Base-by-base conservation (phyloP, 228 moss, liverwort and hornwort species). In the Sphagnum fallax region DNA sequence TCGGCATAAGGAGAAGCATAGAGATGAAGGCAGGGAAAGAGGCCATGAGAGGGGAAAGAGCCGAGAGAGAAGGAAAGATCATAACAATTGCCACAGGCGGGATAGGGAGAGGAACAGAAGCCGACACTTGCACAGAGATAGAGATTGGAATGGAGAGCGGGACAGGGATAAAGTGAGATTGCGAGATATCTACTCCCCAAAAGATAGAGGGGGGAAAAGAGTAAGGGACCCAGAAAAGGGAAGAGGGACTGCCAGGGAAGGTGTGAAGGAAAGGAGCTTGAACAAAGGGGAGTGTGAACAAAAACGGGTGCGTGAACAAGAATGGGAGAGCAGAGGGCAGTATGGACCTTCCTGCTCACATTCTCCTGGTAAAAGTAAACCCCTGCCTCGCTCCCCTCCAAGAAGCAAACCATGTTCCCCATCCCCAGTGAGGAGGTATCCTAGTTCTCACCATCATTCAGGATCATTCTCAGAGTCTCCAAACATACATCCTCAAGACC, bases 391-490 rank as follows among this genome's bases (percentile, higher is more conserved):
- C 8, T 81, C 70, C 65, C 50, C 55, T 55, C 9, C 55, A 55
- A 55, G 55, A 12, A 8, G 16, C 10, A 77, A 60, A 73, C 71
- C 49, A 78, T 85, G 83, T 6, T 92, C 95, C 51, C 78, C 65
- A 5, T 91, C 95, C 13, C 91, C 87, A 32, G 74, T 74, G 52
- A 79, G 79, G 69, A 79, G 84, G 52, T 90, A 84, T 71, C 52
- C 75, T 48, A 66, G 64, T 74, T 81, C 79, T 64, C 81, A 83
- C 58, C 81, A 76, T 52, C 80, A 59, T 49, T 92, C 92, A 6
- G 74, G 77, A 68, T 92, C 96, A 15, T 79, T 67, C 65, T 96
- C 96, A 0, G 84, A 86, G 48, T 96, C 96, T 59, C 85, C 81
- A 65, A 92, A 88, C 75, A 91, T 91, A 5, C 79, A 69, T 64